Conservation (phyloP, 2,329 filamentous ascomycete species). For the Zasmidium cellare region DNA sequence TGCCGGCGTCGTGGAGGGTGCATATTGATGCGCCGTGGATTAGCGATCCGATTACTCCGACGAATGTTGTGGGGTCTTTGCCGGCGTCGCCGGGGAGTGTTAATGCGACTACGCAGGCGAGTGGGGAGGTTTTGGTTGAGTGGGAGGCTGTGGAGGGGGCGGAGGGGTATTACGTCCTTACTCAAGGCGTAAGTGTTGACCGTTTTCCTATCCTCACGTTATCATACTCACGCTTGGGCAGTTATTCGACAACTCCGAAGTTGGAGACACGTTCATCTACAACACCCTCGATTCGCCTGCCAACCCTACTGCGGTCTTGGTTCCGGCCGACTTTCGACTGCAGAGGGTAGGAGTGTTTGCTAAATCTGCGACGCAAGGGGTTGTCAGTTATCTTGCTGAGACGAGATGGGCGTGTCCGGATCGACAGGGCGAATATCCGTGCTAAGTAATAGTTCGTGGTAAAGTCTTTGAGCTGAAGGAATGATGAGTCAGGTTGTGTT, state of each 20-base stretch:
- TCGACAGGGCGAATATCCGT: background rate
- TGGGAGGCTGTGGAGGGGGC: background rate
- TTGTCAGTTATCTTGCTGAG: background rate
- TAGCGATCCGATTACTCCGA: background rate
- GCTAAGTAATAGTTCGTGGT: too few relatives aligned
- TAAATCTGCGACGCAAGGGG: background rate
- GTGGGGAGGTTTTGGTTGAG: background rate
- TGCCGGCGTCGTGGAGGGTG: background rate
- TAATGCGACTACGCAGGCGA: background rate
- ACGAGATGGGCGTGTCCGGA: background rate
- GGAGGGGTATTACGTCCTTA: background rate
- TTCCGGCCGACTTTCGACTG: background rate
- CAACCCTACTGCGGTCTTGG: background rate
- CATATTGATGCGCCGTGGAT: background rate
- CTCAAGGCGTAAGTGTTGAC: background rate
- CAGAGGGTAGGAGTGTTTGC: background rate
- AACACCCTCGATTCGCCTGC: background rate
- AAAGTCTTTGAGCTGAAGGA: too few relatives aligned
- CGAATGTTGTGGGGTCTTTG: background rate
- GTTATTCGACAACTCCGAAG: background rate
- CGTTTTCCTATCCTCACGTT: too few relatives aligned
- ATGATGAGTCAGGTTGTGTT: too few relatives aligned
- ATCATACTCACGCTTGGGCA: background rate
- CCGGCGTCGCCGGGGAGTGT: background rate
- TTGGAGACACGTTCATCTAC: background rate